Conservation (phyloP, 805 yeast genomes). For the Hanseniaspora meyeri region DNA sequence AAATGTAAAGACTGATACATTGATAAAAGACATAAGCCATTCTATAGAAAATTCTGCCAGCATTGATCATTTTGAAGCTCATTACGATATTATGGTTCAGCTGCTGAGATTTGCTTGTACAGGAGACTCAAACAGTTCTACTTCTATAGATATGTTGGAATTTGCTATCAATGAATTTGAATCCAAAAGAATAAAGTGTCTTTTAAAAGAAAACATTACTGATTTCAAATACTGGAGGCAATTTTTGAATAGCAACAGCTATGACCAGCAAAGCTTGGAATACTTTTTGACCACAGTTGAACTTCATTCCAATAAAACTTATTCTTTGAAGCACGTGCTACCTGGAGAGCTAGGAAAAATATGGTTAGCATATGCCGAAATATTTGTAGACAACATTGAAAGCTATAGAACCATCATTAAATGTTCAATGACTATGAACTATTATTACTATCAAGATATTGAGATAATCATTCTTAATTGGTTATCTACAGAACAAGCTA, state of each 20-base stretch:
- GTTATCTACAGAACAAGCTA: constrained; percentile 52
- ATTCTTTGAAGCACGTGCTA: background rate
- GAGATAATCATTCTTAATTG: constrained; percentile 62
- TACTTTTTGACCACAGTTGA: background rate
- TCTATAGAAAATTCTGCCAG: background rate
- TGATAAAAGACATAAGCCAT: background rate
- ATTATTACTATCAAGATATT: constrained; percentile 46
- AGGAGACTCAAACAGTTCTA: background rate
- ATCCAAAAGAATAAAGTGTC: background rate
- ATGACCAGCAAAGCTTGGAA: background rate
- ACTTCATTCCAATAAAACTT: background rate
- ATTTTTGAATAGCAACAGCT: background rate
- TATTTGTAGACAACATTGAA: constrained; percentile 46
- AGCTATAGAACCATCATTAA: constrained; percentile 53
- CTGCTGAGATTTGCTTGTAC: background rate
- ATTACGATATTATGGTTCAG: background rate
- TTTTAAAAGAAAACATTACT: background rate
- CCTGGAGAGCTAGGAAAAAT: constrained; percentile 38
- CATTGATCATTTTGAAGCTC: background rate
- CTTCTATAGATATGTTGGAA: background rate
- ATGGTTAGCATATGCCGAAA: constrained; percentile 59
- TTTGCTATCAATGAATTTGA: background rate
- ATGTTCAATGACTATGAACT: constrained; percentile 62
- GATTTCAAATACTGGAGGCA: constrained; percentile 4
- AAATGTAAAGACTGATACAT: background rate